Evolutionary conservation across 306 rosid species (phyloP), one percentile per base, ranked within the genome.

Genomic region (Acacia acuminata): DNA sequence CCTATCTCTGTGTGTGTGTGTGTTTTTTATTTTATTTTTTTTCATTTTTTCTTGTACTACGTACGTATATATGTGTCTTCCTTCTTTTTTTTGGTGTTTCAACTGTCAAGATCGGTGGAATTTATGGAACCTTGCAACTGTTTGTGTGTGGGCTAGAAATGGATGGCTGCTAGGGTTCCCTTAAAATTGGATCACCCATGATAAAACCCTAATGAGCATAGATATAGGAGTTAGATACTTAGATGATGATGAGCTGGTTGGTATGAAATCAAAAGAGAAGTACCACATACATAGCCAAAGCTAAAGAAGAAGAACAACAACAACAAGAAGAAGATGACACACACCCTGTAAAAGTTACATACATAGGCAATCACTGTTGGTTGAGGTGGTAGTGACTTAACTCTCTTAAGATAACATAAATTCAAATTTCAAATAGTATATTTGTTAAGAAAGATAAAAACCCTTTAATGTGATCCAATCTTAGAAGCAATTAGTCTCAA

Each of bases 221-320:
- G 8, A 44, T n/a, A 44, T 47, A 47, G 25, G 81, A 83, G 83
- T 43, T 43, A 6, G n/a, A n/a, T n/a, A n/a, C n/a, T n/a, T n/a
- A n/a, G 87, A 1, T 9, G 12, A 48, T 5, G 81, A 71, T 84
- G 91, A 86, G 91, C 89, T 84, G 88, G 84, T 81, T 86, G 90
- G 86, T 84, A 86, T 91, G 90, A 89, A 81, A 43, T 38, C 42
- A 6, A 38, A 38, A 38, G 8, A 38, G 8, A 38, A 6, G 42
- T 34, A 34, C 5, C 38, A 34, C 38, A 34, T 34, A 4, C 0
- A 4, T 34, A 0, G 3, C 5, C 5, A 34, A 34, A 34, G 4
- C 36, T 32, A 32, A n/a, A 38, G n/a, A n/a, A 38, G 8, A 38
- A 38, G 8, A 6, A 38, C 27, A 27, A 27, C 1, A 27, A 27